Percentiles rank a stretch among this genome's conserved stretches.
These are phyloP conservation scores for Sporothrix brasiliensis DNA, from an alignment of 2,329 filamentous ascomycete genomes.

Conservation along the genomic window DNA sequence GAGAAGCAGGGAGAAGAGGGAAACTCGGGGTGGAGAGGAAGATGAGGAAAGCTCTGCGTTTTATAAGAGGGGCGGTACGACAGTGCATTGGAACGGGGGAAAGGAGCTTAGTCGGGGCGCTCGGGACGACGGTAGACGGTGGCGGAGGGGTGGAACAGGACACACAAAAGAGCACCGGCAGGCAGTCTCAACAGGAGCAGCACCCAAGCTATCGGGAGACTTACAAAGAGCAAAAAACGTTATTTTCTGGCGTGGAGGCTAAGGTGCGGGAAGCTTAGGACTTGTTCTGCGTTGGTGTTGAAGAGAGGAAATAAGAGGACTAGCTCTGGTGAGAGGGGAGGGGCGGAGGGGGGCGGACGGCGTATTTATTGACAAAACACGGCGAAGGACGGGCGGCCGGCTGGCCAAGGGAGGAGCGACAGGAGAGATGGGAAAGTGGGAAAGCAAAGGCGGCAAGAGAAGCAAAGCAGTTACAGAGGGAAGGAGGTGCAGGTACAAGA, in stretches of 20 bases:
- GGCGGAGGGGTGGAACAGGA: neutral
- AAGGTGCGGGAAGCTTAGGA: constrained; percentile 12
- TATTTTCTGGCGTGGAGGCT: constrained; percentile 12
- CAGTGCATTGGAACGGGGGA: neutral
- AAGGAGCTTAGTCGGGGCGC: constrained; percentile 21
- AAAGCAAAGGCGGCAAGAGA: constrained; percentile 11
- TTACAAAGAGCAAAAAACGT: constrained; percentile 4
- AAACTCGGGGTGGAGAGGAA: neutral
- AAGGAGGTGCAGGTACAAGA: neutral
- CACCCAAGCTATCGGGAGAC: constrained; percentile 9
- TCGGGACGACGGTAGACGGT: constrained; percentile 6
- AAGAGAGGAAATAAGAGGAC: constrained; percentile 16
- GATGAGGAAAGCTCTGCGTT: constrained; percentile 15
- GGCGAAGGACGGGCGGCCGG: constrained; percentile 4
- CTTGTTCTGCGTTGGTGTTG: constrained; percentile 14
- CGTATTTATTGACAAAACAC: constrained; percentile 30
- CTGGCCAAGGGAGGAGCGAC: constrained; percentile 13
- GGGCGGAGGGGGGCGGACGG: constrained; percentile 19
- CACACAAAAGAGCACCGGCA: neutral
- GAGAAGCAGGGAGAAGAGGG: neutral
- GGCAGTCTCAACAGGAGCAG: neutral
- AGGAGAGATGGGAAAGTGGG: constrained; percentile 13
- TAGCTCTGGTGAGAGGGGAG: constrained; percentile 22
- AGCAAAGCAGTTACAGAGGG: neutral
- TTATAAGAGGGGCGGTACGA: constrained; percentile 8